phyloP scores from a whole-genome alignment of 2,329 filamentous ascomycete species.

The Samsoniella hepiali region DNA sequence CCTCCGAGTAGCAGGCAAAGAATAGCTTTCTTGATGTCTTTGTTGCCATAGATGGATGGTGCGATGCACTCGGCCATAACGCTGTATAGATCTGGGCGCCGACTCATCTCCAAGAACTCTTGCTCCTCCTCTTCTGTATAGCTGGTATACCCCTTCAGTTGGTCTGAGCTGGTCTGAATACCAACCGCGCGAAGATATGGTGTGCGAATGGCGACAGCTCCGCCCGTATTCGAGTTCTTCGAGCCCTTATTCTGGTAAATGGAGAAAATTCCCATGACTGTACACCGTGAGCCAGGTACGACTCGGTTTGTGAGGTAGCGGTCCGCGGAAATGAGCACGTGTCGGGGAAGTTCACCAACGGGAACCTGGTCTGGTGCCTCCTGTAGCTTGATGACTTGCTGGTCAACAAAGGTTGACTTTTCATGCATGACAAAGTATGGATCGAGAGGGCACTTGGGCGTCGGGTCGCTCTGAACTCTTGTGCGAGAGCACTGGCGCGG shows the following conservation, averaged over 20 bases:
- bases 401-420: constrained; percentile 90
- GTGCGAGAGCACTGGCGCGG: constrained; percentile 71
- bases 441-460: constrained; percentile 81
- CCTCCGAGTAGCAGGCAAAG: constrained; percentile 89
- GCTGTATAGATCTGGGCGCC: constrained; percentile 87
- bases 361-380: constrained; percentile 97
- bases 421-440: constrained; percentile 96
- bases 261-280: constrained; percentile 94
- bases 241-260: constrained; percentile 93
- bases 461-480: constrained; percentile 61
- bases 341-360: constrained; percentile 89
- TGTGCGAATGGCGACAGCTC: constrained; percentile 90
- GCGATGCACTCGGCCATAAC: constrained; percentile 90
- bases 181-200: constrained; percentile 92
- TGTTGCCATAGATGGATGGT: constrained; percentile 94
- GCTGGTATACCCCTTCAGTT: constrained; percentile 78
- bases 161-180: constrained; percentile 85
- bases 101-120: constrained; percentile 87
- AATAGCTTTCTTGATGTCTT: constrained; percentile 96
- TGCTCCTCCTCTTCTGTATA: constrained; percentile 97
- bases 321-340: constrained; percentile 95
- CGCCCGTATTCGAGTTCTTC: constrained; percentile 68
- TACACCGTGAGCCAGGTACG: constrained; percentile 90
- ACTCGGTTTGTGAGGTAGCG: constrained; percentile 93
- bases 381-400: constrained; percentile 96